These are phyloP conservation scores for Aurifilum marmelostoma DNA, from an alignment of 2,329 filamentous ascomycete genomes.

Conservation along the genomic window DNA sequence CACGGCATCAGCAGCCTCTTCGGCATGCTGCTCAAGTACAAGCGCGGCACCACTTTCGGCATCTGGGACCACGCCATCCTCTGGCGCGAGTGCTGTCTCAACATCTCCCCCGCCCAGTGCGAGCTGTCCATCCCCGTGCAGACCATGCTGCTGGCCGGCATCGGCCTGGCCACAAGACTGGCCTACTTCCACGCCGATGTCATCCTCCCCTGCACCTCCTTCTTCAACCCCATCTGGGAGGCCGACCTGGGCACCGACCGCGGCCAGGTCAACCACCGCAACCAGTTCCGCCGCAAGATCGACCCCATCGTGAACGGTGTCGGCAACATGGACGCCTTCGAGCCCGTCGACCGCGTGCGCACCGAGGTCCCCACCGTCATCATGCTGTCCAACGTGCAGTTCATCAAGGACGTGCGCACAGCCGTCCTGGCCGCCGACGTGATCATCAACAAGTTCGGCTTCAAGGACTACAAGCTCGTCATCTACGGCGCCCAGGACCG, in stretches of 20 bases:
- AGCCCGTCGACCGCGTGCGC: slow-evolving; percentile 61
- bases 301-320: slow-evolving; percentile 69
- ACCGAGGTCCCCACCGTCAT: slow-evolving; percentile 63
- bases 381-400: slow-evolving; percentile 66
- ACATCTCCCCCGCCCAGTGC: slow-evolving; percentile 52
- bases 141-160: slow-evolving; percentile 50
- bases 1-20: slow-evolving; percentile 64
- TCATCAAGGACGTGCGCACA: slow-evolving; percentile 66
- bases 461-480: slow-evolving; percentile 64
- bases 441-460: slow-evolving; percentile 68
- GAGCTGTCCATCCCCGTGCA: slow-evolving; percentile 53
- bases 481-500: slow-evolving; percentile 68
- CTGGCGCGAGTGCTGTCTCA: slow-evolving; percentile 60
- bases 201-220: slow-evolving; percentile 59
- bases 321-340: slow-evolving; percentile 65
- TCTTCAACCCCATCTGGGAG: slow-evolving; percentile 68
- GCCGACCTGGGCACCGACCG: slow-evolving; percentile 63
- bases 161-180: slow-evolving; percentile 51
- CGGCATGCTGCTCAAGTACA: slow-evolving; percentile 64
- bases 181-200: slow-evolving; percentile 60
- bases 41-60: slow-evolving; percentile 60
- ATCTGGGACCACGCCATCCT: slow-evolving; percentile 68
- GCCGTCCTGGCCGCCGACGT: slow-evolving; percentile 66
- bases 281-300: slow-evolving; percentile 61
- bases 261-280: slow-evolving; percentile 59